Evolutionary conservation across 108 stramenopile genomes (phyloP).

Genomic region (Stephanodiscus triporus): DNA sequence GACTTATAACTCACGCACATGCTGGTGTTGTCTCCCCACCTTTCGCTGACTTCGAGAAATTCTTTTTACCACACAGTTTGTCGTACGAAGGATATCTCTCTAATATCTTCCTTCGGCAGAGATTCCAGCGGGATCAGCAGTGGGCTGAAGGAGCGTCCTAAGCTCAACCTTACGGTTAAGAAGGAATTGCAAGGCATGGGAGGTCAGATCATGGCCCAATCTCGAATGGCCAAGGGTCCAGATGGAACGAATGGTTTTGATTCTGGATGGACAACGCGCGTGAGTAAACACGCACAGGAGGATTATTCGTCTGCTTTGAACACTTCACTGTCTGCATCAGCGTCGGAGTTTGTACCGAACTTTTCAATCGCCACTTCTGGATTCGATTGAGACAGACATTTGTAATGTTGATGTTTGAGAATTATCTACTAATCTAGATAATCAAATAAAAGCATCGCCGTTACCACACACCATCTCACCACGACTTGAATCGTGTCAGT

Average conservation of each 20-base stretch:
- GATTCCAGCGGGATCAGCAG: slow-evolving; percentile 51
- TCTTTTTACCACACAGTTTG: slow-evolving; percentile 42
- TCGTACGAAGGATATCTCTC: slow-evolving; percentile 75
- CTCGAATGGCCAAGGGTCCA: slow-evolving; percentile 81
- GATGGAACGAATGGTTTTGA: slow-evolving; percentile 71
- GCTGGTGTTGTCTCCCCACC: not conserved
- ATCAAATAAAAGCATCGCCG: too few species aligned
- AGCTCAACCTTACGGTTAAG: slow-evolving; percentile 81
- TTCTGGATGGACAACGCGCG: slow-evolving; percentile 63
- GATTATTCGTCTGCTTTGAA: not conserved
- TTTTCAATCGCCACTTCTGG: not conserved
- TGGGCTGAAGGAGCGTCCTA: slow-evolving; percentile 65
- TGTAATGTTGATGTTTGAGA: too few species aligned
- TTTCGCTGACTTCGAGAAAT: not conserved
- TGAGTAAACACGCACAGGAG: slow-evolving; percentile 21
- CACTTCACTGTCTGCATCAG: slow-evolving; percentile 1
- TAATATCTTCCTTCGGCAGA: slow-evolving; percentile 41
- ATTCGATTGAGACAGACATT: too few species aligned
- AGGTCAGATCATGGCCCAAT: slow-evolving; percentile 87
- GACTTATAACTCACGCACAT: not conserved
- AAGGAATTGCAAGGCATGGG: slow-evolving; percentile 71
- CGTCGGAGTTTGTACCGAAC: slow-evolving; percentile 13
- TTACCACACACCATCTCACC: too few species aligned
- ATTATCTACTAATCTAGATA: too few species aligned
- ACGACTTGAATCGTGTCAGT: too few species aligned